Evolutionary conservation across 352 stramenopile genomes (phyloP).

Genomic region (Pythium scleroteichum): DNA sequence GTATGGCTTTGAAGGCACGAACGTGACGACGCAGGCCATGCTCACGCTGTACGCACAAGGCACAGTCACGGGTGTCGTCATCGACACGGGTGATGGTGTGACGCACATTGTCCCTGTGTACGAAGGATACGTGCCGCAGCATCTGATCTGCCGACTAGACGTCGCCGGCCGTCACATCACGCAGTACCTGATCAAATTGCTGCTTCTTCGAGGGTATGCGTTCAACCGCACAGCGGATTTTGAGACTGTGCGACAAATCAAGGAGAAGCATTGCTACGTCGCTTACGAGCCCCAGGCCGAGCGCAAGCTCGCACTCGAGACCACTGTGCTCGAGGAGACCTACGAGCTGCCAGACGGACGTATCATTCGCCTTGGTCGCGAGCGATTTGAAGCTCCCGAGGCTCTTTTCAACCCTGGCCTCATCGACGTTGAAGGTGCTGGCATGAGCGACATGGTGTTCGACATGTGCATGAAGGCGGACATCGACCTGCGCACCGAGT

Average conservation of each 20-base stretch:
- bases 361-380: constrained; percentile 92
- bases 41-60: constrained; percentile 92
- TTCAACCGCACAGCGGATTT: constrained; percentile 93
- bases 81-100: constrained; percentile 94
- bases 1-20: constrained; percentile 88
- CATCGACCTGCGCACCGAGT: constrained; percentile 92
- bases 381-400: constrained; percentile 96
- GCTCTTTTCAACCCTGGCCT: constrained; percentile 96
- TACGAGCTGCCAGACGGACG: constrained; percentile 97
- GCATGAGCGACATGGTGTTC: constrained; percentile 97
- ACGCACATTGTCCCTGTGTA: constrained; percentile 92
- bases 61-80: constrained; percentile 89
- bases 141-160: constrained; percentile 91
- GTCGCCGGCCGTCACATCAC: constrained; percentile 94
- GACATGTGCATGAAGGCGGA: constrained; percentile 98
- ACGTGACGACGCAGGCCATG: constrained; percentile 93
- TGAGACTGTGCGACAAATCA: constrained; percentile 93
- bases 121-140: constrained; percentile 90
- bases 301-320: constrained; percentile 87
- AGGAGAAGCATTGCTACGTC: constrained; percentile 95
- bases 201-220: constrained; percentile 89
- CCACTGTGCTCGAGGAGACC: constrained; percentile 90
- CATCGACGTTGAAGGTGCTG: constrained; percentile 95
- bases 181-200: constrained; percentile 94
- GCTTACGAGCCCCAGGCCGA: constrained; percentile 89